Percentiles rank a stretch among this genome's conserved stretches.
phyloP scores from a whole-genome alignment of 352 stramenopile genomes.

The Phytophthora rubi region DNA sequence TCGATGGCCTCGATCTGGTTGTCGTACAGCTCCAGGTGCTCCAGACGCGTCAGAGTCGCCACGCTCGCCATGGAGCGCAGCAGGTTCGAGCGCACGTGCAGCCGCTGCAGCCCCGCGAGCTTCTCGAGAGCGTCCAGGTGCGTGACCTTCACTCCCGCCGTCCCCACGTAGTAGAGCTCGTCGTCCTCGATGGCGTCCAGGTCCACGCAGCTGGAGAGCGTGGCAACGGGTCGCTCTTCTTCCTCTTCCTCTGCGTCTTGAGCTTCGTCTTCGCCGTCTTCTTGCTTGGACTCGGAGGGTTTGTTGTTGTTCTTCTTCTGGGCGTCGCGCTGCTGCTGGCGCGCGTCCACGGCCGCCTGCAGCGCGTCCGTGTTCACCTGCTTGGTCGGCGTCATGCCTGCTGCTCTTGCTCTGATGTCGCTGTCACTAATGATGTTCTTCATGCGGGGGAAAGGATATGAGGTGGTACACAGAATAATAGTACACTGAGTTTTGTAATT shows the following conservation, averaged over 20 bases:
- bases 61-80: constrained; percentile 84
- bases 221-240: constrained; percentile 35
- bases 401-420: not conserved
- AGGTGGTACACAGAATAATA: not conserved
- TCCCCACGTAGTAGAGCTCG: constrained; percentile 88
- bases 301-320: not conserved
- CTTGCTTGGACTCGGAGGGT: not conserved
- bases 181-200: constrained; percentile 58
- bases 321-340: constrained; percentile 23
- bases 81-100: constrained; percentile 86
- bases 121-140: constrained; percentile 65
- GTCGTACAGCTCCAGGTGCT: constrained; percentile 98
- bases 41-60: constrained; percentile 63
- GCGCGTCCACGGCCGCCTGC: constrained; percentile 40
- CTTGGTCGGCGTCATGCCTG: constrained; percentile 17
- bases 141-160: constrained; percentile 78
- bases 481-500: not conserved
- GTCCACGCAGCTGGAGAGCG: constrained; percentile 82
- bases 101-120: constrained; percentile 55
- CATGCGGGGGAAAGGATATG: not conserved
- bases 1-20: constrained; percentile 95
- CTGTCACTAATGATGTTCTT: not conserved
- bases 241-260: constrained; percentile 20
- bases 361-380: constrained; percentile 48
- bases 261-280: not conserved